These are phyloP conservation scores for Diaporthe sp. DNA, from an alignment of 2,329 filamentous ascomycete species.

Conservation along the genomic window DNA sequence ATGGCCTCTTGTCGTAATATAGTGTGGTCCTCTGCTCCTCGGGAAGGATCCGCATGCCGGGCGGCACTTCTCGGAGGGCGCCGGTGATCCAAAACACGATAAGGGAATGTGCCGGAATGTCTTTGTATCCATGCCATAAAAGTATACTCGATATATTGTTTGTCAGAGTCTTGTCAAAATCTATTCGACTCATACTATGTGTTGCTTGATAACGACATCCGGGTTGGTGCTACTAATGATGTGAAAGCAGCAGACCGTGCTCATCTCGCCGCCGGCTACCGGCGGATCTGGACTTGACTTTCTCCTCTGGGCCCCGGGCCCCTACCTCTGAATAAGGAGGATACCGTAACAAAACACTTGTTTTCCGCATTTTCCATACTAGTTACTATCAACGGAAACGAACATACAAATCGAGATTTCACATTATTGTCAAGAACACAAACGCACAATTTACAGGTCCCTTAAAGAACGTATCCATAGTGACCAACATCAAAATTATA, in stretches of 20 bases:
- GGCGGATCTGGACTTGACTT: too few relatives aligned
- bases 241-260: too few relatives aligned
- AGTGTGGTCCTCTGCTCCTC: background rate
- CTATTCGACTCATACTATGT: too few relatives aligned
- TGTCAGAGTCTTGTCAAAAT: too few relatives aligned
- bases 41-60: slow-evolving; percentile 24
- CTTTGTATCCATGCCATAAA: background rate
- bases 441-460: background rate
- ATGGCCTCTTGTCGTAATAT: background rate
- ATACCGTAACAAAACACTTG: background rate
- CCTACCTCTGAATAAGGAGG: too few relatives aligned
- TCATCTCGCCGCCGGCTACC: too few relatives aligned
- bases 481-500: background rate
- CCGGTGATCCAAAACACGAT: background rate
- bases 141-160: background rate
- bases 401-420: background rate
- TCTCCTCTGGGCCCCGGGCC: too few relatives aligned
- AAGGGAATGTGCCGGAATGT: background rate
- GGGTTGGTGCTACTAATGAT: too few relatives aligned
- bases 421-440: background rate
- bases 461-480: background rate
- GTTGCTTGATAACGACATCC: too few relatives aligned
- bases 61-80: slow-evolving; percentile 19
- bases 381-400: fast-evolving
- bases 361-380: background rate